Evolutionary conservation across 768 basidiomycete species (phyloP).

Genomic region (Boletus subcaerulescens): DNA sequence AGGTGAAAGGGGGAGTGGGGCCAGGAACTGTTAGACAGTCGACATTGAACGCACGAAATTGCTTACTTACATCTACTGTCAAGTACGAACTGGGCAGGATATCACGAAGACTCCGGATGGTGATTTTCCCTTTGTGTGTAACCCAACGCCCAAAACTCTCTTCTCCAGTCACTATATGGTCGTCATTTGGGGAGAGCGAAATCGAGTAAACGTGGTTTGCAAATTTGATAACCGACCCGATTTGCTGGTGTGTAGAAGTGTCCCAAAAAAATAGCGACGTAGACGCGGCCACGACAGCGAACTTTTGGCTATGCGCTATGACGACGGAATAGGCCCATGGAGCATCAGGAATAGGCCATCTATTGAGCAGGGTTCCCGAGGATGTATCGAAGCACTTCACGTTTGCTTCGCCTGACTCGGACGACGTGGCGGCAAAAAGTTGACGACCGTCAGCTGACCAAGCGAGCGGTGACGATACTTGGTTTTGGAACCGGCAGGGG

Average conservation of each 20-base stretch:
- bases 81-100: conserved; percentile 1
- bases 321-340: neutral
- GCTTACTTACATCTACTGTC: neutral
- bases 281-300: neutral
- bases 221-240: neutral
- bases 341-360: neutral
- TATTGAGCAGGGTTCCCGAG: neutral
- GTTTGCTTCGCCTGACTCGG: neutral
- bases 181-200: neutral
- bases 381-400: neutral
- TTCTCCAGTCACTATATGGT: neutral
- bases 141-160: no score
- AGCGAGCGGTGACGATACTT: neutral
- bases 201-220: neutral
- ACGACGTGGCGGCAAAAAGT: neutral
- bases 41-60: no score
- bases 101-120: neutral
- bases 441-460: neutral
- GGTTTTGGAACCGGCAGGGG: neutral
- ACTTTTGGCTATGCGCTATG: neutral
- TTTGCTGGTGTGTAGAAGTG: neutral
- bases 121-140: neutral
- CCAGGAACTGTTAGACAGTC: no score
- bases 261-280: neutral
- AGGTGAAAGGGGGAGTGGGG: no score